Evolutionary conservation across 441 rosid species (phyloP).

Genomic region (Isatis lusitanica): DNA sequence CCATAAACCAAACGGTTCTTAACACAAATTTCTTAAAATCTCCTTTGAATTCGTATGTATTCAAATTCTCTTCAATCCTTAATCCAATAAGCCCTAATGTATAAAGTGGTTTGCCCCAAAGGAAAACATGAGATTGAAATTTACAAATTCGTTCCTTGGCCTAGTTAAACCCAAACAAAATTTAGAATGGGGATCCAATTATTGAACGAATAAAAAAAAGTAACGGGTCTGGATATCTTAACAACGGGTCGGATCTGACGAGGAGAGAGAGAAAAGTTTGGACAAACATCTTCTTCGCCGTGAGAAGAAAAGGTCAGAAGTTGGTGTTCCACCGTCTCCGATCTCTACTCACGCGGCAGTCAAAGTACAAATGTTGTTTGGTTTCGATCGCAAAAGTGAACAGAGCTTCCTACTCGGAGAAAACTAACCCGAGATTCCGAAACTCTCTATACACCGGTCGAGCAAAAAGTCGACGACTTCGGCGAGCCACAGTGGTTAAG

Average conservation of each 20-base stretch:
- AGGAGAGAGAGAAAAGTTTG: background rate
- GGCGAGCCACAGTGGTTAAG: too few species aligned
- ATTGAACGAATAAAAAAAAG: background rate
- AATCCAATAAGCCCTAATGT: too few species aligned
- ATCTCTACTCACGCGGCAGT: background rate
- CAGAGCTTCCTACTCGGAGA: background rate
- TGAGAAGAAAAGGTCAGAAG: constrained; percentile 11
- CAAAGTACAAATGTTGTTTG: background rate
- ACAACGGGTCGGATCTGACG: constrained; percentile 19
- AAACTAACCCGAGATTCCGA: background rate
- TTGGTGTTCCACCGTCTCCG: constrained; percentile 13
- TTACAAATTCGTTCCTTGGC: background rate
- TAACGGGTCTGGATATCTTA: constrained; percentile 8
- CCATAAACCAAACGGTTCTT: too few species aligned
- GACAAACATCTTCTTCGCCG: constrained; percentile 14
- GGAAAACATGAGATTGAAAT: background rate
- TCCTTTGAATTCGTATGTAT: too few species aligned
- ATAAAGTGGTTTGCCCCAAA: too few species aligned
- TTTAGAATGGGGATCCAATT: background rate
- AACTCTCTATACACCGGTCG: background rate
- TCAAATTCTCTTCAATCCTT: too few species aligned
- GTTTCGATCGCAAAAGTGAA: background rate
- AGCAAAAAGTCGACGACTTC: background rate
- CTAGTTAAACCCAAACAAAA: background rate
- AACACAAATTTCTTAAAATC: too few species aligned